Base-by-base conservation (phyloP, 306 rosid genomes). In the Pueraria montana region DNA sequence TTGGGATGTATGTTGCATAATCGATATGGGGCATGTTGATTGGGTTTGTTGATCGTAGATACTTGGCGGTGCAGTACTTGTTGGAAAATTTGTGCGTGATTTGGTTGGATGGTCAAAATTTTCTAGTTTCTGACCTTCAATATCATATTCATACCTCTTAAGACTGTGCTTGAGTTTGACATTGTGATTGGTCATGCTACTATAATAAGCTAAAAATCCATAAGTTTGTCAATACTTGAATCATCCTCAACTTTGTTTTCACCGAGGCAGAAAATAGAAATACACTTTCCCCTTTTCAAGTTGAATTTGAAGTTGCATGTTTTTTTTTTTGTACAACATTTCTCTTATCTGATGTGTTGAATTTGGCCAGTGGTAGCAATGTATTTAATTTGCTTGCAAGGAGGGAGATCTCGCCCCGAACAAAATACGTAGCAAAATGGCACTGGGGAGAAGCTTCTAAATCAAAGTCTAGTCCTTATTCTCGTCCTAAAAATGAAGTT, bases 341-440 rank as follows among this genome's bases (percentile, higher is more conserved):
- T 73, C 61, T 36, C 67, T 80, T 18, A 74, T 75, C 16, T 78
- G 76, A 72, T 61, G 66, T 83, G 65, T 83, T 55, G 80, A 76
- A 80, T 85, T 49, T 87, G 74, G 59, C 14, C 84, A 85, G 89
- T 65, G 89, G 92, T 34, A 85, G 85, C 88, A 89, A 89, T 71
- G 87, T 87, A 55, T 89, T 85, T 64, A 56, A 27, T 78, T 87
- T 89, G 91, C 79, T 87, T 46, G 89, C 80, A 13, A 89, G 85
- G 70, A 89, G 92, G 72, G 92, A 89, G 89, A 83, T 89, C 67
- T 87, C 88, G 0, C 88, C 89, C 5, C 82, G 85, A 66, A 71
- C 84, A 52, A 89, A 86, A 67, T 86, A 89, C 2, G 78, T 81
- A 53, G 88, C 89, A 7, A 89, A 84, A 71, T 32, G 88, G 88